Percentiles rank a stretch among this genome's conserved stretches.
Evolutionary conservation across 192 early-diverging fungal species (phyloP).

Genomic region (Podila verticillata): DNA sequence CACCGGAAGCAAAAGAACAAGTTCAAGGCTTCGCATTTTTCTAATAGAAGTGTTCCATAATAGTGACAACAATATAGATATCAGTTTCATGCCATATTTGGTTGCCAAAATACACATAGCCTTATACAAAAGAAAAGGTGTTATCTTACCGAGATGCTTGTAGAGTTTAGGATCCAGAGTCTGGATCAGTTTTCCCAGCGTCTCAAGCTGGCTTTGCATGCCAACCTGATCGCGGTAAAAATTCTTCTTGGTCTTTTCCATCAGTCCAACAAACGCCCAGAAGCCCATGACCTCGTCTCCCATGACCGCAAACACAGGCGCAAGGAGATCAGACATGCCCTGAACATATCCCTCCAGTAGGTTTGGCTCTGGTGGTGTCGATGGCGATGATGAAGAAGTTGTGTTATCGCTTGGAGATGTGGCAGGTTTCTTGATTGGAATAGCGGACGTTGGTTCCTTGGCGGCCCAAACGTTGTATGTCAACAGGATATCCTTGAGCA

Average conservation of each 20-base stretch:
- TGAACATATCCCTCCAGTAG: conserved; percentile 85
- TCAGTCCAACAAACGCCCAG: conserved; percentile 91
- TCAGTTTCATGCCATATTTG: too few species aligned
- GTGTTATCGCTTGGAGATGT: not conserved
- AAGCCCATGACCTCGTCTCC: conserved; percentile 91
- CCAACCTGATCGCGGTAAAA: conserved; percentile 94
- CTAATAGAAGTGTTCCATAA: conserved; percentile 23
- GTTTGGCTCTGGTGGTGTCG: conserved; percentile 18
- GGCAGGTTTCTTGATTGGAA: not conserved
- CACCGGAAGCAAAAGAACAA: conserved; percentile 99
- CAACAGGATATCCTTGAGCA: conserved; percentile 91
- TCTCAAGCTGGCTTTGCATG: conserved; percentile 90
- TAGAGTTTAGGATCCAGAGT: conserved; percentile 89
- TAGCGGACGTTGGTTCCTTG: not conserved
- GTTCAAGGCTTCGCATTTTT: conserved; percentile 84
- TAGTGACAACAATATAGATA: too few species aligned
- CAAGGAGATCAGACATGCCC: conserved; percentile 96
- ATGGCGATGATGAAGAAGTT: not conserved
- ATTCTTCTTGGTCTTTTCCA: conserved; percentile 91
- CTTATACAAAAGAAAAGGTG: not conserved
- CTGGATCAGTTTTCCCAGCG: conserved; percentile 84
- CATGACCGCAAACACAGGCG: conserved; percentile 90
- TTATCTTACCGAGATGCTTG: conserved; percentile 74
- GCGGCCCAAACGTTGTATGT: conserved; percentile 82
- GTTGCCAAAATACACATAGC: not conserved